phyloP scores from a whole-genome alignment of 192 early-diverging fungal species.

The Funneliformis geosporum region DNA sequence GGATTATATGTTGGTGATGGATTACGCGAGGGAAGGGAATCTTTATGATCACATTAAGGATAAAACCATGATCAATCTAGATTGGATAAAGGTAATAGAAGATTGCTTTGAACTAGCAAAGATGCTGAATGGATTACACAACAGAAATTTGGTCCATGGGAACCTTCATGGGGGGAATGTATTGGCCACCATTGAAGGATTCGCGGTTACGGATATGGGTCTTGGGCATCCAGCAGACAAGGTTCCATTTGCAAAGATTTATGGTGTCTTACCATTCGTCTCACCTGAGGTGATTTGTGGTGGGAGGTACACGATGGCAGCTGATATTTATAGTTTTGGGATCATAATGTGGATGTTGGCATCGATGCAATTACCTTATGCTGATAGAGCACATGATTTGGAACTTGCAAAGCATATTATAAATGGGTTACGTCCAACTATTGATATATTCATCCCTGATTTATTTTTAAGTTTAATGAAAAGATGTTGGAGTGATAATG shows the following conservation, averaged over 20 bases:
- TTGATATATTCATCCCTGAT: not conserved
- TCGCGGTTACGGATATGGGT: not conserved
- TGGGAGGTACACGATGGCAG: not conserved
- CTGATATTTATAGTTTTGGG: conserved; percentile 7
- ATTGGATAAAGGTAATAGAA: not conserved
- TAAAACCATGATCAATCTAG: not conserved
- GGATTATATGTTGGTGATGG: conserved; percentile 9
- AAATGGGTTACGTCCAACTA: not conserved
- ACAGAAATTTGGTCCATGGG: not conserved
- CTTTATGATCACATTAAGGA: conserved; percentile 1
- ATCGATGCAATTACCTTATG: not conserved
- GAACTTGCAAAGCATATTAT: not conserved
- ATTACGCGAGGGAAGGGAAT: not conserved
- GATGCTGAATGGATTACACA: not conserved
- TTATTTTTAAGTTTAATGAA: not conserved
- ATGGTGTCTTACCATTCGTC: conserved; percentile 11
- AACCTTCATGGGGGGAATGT: conserved; percentile 1
- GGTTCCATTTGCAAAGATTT: not conserved
- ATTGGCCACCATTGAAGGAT: not conserved
- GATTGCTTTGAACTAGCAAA: not conserved
- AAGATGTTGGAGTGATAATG: not conserved
- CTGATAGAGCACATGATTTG: not conserved
- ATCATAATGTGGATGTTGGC: not conserved
- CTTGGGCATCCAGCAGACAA: not conserved
- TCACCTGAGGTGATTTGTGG: not conserved